Base-by-base conservation (phyloP, 129 eudicot genomes). In the Calendula officinalis region DNA sequence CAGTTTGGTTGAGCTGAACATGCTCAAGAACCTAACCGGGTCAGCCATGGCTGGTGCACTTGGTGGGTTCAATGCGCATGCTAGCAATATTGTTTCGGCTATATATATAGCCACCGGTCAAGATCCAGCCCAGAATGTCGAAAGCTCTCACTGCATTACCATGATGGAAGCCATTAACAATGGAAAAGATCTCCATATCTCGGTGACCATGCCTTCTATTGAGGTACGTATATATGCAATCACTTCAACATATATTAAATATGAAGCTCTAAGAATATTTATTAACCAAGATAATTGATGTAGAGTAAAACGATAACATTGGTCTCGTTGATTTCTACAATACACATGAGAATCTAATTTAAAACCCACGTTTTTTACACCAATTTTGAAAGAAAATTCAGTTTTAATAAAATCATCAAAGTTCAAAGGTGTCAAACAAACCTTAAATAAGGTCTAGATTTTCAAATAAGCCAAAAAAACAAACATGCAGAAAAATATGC, bases 21-120 rank as follows among this genome's bases (percentile, higher is more conserved):
- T 77, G 81, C 82, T 83, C 34, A 83, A 83, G 48, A 83, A 83
- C 59, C 80, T 83, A 2, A 70, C 84, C 2, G 88, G 88, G 9
- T 83, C 88, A 0, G 88, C 88, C 39, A 60, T 83, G 53, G 88
- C 88, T 6, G 88, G 88, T 45, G 73, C 84, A 13, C 76, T 83
- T 5, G 88, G 88, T 11, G 88, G 88, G 40, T 83, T 83, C 67
- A 83, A 83, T 58, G 88, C 88, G 43, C 88, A 83, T 64, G 88
- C 84, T 35, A 79, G 84, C 67, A 83, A 83, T 34, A 83, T 83
- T 2, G 88, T 83, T n/a, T 45, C 88, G 3, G 88, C 84, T 0
- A 66, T 82, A 7, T 82, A 51, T 37, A 62, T 82, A 59, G 84
- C 87, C 69, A 82, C 87, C 4, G 87, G 88, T 22, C 88, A 83